A percentile compares a stretch with the other conserved stretches of the same genome.
Evolutionary conservation across 495 filamentous ascomycete genomes (phyloP).

Genomic region (Platismatia glauca): DNA sequence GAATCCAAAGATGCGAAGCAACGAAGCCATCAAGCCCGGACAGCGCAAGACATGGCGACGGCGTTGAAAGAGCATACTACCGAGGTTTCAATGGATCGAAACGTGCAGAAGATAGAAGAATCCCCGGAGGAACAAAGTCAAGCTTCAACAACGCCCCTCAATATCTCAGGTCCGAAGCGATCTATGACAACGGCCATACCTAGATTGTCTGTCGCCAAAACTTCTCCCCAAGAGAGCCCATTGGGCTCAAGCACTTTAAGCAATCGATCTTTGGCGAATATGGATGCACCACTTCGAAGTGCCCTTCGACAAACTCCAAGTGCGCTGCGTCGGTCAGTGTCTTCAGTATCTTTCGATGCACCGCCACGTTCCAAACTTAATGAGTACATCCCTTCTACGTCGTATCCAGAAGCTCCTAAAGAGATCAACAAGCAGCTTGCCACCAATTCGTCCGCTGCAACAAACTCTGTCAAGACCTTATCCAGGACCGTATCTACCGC

Average conservation of each 20-base stretch:
- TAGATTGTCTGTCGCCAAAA: conserved; percentile 1
- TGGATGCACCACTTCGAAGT: conserved; percentile 15
- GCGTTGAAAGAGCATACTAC: background rate
- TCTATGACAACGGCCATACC: conserved; percentile 17
- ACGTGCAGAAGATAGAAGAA: background rate
- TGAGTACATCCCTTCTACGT: background rate
- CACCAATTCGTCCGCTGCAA: background rate
- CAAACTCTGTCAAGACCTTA: background rate
- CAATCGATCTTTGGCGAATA: conserved; percentile 5
- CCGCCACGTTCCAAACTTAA: background rate
- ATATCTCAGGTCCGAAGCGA: conserved; percentile 3
- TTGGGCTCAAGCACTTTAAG: conserved; percentile 13
- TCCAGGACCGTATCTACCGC: background rate
- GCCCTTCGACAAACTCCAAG: conserved; percentile 17
- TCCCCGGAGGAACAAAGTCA: background rate
- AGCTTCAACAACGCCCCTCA: conserved; percentile 2
- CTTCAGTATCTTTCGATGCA: conserved; percentile 5
- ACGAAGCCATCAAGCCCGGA: background rate
- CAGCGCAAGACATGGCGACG: background rate
- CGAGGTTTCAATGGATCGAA: background rate
- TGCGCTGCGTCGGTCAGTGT: conserved; percentile 16
- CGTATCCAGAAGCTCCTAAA: background rate
- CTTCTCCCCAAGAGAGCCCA: background rate
- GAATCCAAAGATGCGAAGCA: background rate
- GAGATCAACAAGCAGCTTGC: conserved; percentile 5